Evolutionary conservation across 768 basidiomycete species (phyloP).

Genomic region (Macrolepiota dolichaula): DNA sequence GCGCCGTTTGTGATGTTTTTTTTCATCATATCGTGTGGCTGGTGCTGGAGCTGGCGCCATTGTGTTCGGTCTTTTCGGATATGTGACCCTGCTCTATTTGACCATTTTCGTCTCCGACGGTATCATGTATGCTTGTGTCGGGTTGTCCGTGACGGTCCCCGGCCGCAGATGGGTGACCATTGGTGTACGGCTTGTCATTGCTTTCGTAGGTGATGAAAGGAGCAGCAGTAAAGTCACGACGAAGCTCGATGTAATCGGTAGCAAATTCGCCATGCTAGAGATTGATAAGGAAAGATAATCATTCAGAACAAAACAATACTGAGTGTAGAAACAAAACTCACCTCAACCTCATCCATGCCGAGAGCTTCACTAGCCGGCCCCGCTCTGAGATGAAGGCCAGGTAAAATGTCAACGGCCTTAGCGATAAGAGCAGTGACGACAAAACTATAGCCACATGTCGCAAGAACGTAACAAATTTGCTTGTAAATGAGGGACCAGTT

Average conservation of each 20-base stretch:
- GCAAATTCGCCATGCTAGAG: constrained; percentile 66
- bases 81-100: not conserved
- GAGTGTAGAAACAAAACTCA: constrained; percentile 23
- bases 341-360: constrained; percentile 74
- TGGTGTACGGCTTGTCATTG: not conserved
- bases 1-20: not conserved
- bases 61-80: not conserved
- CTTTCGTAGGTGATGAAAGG: constrained; percentile 30
- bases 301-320: not conserved
- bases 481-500: constrained; percentile 80
- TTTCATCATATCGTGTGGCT: not conserved
- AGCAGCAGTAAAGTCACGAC: constrained; percentile 60
- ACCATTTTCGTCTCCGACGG: constrained; percentile 1
- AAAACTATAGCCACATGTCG: constrained; percentile 56
- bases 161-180: constrained; percentile 22
- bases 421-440: constrained; percentile 60
- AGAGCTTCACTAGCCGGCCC: constrained; percentile 54
- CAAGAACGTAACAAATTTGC: constrained; percentile 64
- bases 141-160: constrained; percentile 37
- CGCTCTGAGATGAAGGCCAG: constrained; percentile 53
- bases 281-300: not conserved
- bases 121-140: constrained; percentile 23
- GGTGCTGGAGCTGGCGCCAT: not conserved
- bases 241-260: constrained; percentile 66
- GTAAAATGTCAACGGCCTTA: constrained; percentile 52